Base-by-base conservation (phyloP, 1,284 basidiomycete genomes). In the Abortiporus biennis region DNA sequence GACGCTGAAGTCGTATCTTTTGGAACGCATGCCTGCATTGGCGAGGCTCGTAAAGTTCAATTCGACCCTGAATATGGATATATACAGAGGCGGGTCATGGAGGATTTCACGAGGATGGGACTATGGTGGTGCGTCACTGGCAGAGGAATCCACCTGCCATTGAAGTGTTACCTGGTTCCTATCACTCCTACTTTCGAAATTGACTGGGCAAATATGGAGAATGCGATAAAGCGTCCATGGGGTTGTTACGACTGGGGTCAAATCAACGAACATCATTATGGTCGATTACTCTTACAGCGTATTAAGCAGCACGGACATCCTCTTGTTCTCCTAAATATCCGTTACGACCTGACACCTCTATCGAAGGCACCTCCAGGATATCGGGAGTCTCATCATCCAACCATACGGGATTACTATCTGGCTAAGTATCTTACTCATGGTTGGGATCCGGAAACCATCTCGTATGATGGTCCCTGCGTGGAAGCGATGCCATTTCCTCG, bases 61-160 rank as follows among this genome's bases (percentile, higher is more conserved):
- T 65, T 76, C 46, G 63, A 70, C 34, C 58, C 57, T 15, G 64
- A 67, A 15, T 64, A 72, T 3, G 72, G 74, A 42, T 63, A 61
- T 51, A 59, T 65, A 40, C 65, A 70, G 45, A 64, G 73, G 8
- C 60, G 61, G 29, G 54, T 72, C 31, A 72, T 89, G 63, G 66
- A 78, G 27, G 70, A 77, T 34, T 87, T 74, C 55, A 88, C 80
- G 41, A 72, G 63, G 51, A 64, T 67, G 49, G 76, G 76, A 6
- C 66, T 87, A 40, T 80, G 74, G 71, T 76, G 74, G 63, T 74
- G 74, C 54, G 69, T 81, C 57, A 80, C 80, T 8, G 69, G 71
- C 3, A 72, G 73, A 45, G 74, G 74, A 0, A 64, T 82, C 45
- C 51, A 58, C 20, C 60, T 63, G 11, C 69, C 70, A 13, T 62